Evolutionary conservation across 106 monocot species (phyloP).

Genomic region (Allium cepa): DNA sequence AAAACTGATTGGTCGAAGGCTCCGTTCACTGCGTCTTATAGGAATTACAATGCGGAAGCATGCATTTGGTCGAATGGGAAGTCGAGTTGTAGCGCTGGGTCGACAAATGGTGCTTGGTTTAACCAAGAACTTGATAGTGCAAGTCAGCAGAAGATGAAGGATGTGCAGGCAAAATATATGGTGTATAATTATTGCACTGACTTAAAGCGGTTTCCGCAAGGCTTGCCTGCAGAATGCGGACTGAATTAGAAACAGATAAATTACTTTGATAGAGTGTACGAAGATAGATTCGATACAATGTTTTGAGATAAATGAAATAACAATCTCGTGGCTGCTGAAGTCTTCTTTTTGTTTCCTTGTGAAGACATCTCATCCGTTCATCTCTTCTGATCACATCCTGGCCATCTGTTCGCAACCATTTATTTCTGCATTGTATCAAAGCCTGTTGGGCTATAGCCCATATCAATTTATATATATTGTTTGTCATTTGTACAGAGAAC

Average conservation of each 20-base stretch:
- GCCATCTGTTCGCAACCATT: too few species aligned
- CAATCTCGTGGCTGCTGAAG: too few species aligned
- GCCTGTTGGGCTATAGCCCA: too few species aligned
- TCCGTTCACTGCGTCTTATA: constrained; percentile 22
- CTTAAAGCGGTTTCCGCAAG: constrained; percentile 14
- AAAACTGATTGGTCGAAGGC: constrained; percentile 20
- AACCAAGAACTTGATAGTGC: constrained; percentile 12
- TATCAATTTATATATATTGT: too few species aligned
- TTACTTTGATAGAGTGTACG: too few species aligned
- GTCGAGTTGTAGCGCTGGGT: constrained; percentile 1
- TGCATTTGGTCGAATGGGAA: constrained; percentile 1
- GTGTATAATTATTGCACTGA: constrained; percentile 23
- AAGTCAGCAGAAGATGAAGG: constrained; percentile 7
- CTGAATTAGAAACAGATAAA: neutral
- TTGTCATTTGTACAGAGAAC: too few species aligned
- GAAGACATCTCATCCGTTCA: too few species aligned
- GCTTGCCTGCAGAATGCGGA: constrained; percentile 15
- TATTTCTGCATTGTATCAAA: too few species aligned
- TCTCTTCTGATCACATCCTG: too few species aligned
- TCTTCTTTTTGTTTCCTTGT: too few species aligned
- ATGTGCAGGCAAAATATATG: constrained; percentile 20
- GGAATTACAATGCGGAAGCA: constrained; percentile 8
- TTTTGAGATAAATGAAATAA: too few species aligned
- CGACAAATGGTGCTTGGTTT: constrained; percentile 16
- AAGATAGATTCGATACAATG: too few species aligned